Conservation (phyloP, 345 rosid genomes). For the Eucalyptus urophylla region DNA sequence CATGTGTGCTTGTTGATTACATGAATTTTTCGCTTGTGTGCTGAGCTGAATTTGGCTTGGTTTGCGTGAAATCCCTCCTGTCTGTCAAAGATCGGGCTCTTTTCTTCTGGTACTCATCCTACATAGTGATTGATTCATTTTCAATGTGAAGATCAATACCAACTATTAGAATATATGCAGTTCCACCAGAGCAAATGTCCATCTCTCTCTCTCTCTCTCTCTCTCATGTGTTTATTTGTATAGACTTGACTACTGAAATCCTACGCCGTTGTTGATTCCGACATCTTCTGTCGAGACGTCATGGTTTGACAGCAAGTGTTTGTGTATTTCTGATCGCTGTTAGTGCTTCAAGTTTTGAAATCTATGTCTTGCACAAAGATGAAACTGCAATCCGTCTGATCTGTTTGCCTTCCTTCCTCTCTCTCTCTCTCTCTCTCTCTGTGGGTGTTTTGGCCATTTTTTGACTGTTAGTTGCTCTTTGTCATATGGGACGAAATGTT, state of each 20-base stretch:
- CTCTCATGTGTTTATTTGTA: background rate
- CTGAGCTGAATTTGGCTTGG: background rate
- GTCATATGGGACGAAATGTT: background rate
- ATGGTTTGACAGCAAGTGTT: background rate
- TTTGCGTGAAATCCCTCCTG: background rate
- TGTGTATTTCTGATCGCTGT: background rate
- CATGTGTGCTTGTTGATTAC: background rate
- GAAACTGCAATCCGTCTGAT: background rate
- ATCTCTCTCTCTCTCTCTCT: background rate
- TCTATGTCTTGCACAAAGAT: background rate
- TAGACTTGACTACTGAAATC: background rate
- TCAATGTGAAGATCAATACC: background rate
- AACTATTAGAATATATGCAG: background rate
- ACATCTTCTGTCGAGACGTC: background rate
- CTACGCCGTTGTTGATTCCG: background rate
- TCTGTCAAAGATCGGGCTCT: background rate
- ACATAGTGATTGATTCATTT: background rate
- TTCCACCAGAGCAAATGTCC: background rate
- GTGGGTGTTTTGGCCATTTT: background rate
- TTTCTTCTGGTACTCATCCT: background rate
- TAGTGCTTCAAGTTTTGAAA: background rate
- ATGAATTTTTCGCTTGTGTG: background rate
- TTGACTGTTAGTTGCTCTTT: background rate
- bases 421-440: background rate
- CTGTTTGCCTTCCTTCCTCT: background rate